phyloP scores from a whole-genome alignment of 768 basidiomycete genomes.

The Suillus americanus region DNA sequence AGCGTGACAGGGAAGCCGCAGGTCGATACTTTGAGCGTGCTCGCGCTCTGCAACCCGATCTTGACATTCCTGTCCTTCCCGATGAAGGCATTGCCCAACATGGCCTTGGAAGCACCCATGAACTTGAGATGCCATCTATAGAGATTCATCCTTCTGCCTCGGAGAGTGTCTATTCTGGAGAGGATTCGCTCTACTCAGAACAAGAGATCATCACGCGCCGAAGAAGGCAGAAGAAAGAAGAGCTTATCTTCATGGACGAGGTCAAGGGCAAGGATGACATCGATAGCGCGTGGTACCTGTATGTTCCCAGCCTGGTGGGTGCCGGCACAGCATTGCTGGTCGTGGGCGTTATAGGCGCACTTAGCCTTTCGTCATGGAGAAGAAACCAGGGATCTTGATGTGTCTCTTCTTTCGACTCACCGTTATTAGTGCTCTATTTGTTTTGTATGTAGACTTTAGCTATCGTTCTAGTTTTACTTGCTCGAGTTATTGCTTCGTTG shows the following conservation, averaged over 20 bases:
- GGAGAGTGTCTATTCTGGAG: conserved; percentile 27
- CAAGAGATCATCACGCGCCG: conserved; percentile 37
- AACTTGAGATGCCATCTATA: conserved; percentile 69
- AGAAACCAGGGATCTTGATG: conserved; percentile 59
- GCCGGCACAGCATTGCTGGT: conserved; percentile 83
- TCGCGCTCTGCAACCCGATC: conserved; percentile 51
- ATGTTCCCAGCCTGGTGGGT: conserved; percentile 76
- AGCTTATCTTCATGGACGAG: conserved; percentile 45
- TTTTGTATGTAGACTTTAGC: conserved; percentile 12
- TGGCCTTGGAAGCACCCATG: conserved; percentile 31
- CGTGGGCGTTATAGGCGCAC: conserved; percentile 73
- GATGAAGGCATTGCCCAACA: conserved; percentile 36
- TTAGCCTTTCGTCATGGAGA: conserved; percentile 72
- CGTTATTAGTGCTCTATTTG: conserved; percentile 12
- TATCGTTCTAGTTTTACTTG: not conserved
- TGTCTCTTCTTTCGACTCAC: not conserved
- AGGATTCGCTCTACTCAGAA: conserved; percentile 29
- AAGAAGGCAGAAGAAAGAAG: conserved; percentile 58
- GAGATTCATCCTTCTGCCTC: conserved; percentile 40
- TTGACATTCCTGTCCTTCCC: conserved; percentile 72
- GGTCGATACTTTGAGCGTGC: conserved; percentile 74
- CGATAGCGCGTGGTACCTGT: conserved; percentile 77
- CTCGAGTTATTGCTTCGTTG: not conserved
- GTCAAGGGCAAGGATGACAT: conserved; percentile 52
- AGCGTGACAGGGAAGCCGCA: conserved; percentile 69